Conservation (phyloP, 768 basidiomycete genomes). For the Suillus fuscotomentosus region DNA sequence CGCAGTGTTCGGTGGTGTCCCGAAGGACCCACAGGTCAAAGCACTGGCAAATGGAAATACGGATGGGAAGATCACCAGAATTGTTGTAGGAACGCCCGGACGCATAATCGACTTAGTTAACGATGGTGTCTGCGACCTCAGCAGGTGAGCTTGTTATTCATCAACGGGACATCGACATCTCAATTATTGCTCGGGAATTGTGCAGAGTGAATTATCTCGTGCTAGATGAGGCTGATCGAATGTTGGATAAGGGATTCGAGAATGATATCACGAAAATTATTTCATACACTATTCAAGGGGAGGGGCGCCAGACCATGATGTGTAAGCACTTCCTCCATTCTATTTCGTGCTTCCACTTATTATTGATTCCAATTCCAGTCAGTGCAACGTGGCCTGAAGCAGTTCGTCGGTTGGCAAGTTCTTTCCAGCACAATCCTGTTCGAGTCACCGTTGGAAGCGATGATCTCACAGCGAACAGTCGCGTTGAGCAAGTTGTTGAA, state of each 20-base stretch:
- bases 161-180: neutral
- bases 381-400: slow-evolving; percentile 99
- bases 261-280: slow-evolving; percentile 96
- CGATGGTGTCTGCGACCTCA: slow-evolving; percentile 82
- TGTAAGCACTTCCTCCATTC: slow-evolving; percentile 52
- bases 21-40: slow-evolving; percentile 79
- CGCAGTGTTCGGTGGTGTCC: slow-evolving; percentile 93
- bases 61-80: slow-evolving; percentile 54
- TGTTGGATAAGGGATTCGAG: slow-evolving; percentile 98
- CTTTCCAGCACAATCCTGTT: slow-evolving; percentile 83
- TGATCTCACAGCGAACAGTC: slow-evolving; percentile 90
- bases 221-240: slow-evolving; percentile 95
- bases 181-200: slow-evolving; percentile 5
- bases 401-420: slow-evolving; percentile 82
- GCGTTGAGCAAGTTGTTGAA: slow-evolving; percentile 90
- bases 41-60: slow-evolving; percentile 57
- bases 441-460: slow-evolving; percentile 95
- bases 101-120: slow-evolving; percentile 89
- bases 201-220: slow-evolving; percentile 85
- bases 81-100: slow-evolving; percentile 96
- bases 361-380: slow-evolving; percentile 45
- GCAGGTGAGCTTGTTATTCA: slow-evolving; percentile 46
- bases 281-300: slow-evolving; percentile 60
- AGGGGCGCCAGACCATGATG: slow-evolving; percentile 90
- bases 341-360: neutral